Percentiles rank a stretch among this genome's conserved stretches.
These are phyloP conservation scores for Pulveroboletus sp. DNA, from an alignment of 768 basidiomycete genomes.

Conservation along the genomic window DNA sequence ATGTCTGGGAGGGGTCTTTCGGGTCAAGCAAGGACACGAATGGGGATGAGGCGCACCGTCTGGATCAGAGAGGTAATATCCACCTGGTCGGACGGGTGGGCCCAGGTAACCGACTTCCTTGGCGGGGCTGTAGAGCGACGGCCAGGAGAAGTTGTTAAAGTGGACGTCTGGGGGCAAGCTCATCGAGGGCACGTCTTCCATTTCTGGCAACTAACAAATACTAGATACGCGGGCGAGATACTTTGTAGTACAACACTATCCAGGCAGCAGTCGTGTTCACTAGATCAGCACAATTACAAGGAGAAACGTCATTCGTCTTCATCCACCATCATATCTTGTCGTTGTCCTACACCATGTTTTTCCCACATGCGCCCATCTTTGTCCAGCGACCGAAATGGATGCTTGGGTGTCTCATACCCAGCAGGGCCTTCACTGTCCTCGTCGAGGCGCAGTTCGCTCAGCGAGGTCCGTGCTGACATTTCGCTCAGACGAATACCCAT, in stretches of 20 bases:
- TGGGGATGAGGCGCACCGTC: constrained; percentile 22
- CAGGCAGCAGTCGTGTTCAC: not conserved
- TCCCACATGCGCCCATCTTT: constrained; percentile 9
- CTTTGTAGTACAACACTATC: not conserved
- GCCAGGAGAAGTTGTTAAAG: constrained; percentile 30
- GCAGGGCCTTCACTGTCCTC: constrained; percentile 8
- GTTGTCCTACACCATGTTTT: constrained; percentile 5
- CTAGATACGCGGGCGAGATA: constrained; percentile 1
- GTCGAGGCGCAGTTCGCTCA: constrained; percentile 30
- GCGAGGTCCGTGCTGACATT: constrained; percentile 27
- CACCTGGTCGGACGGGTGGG: constrained; percentile 31
- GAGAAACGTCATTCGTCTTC: constrained; percentile 10
- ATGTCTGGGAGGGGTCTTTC: constrained; percentile 29
- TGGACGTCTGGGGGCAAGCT: not conserved
- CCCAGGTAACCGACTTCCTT: constrained; percentile 30
- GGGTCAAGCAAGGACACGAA: not conserved
- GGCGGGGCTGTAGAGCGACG: constrained; percentile 37
- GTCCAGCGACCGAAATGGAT: constrained; percentile 2
- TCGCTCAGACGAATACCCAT: constrained; percentile 26
- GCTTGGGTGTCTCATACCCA: constrained; percentile 25
- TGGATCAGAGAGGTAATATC: constrained; percentile 34
- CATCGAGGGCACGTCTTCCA: too few species aligned
- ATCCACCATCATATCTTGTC: constrained; percentile 15
- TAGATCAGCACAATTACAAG: not conserved
- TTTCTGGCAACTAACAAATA: too few species aligned